Percentiles rank a stretch among this genome's conserved stretches.
Conservation (phyloP, 2,329 filamentous ascomycete species). For the Cryoendolithus antarcticus region DNA sequence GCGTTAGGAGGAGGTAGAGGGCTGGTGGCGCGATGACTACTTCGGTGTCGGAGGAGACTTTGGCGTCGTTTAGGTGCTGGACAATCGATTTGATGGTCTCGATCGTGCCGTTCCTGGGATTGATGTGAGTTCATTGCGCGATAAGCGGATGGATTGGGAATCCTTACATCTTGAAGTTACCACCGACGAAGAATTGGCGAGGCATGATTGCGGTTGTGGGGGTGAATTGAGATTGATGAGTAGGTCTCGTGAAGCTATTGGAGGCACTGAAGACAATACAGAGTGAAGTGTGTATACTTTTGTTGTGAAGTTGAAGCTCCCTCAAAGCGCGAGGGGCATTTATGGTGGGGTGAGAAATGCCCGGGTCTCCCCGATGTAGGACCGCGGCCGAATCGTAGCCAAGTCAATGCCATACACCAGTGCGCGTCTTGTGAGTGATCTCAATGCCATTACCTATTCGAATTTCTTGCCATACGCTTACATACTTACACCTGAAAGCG, state of each 20-base stretch:
- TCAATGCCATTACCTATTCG: too few relatives aligned
- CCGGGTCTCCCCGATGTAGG: too few relatives aligned
- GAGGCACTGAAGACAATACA: background rate
- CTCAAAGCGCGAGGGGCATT: too few relatives aligned
- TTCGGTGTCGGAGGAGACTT: constrained; percentile 70
- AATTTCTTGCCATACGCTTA: too few relatives aligned
- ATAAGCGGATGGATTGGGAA: background rate
- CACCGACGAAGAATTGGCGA: constrained; percentile 31
- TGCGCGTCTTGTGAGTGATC: too few relatives aligned
- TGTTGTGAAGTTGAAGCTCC: too few relatives aligned
- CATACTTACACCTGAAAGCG: too few relatives aligned
- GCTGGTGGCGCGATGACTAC: constrained; percentile 86
- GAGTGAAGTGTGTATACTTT: too few relatives aligned
- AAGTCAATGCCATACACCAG: too few relatives aligned
- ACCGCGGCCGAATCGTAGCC: too few relatives aligned
- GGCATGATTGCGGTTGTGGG: constrained; percentile 22
- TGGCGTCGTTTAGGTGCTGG: constrained; percentile 73
- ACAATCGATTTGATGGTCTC: constrained; percentile 86
- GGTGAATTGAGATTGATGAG: constrained; percentile 2
- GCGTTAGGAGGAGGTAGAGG: constrained; percentile 80
- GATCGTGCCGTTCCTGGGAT: constrained; percentile 75
- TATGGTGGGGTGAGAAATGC: too few relatives aligned
- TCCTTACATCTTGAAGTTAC: constrained; percentile 99
- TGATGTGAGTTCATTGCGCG: constrained; percentile 4
- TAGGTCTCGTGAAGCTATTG: background rate